Evolutionary conservation across 306 rosid species (phyloP).

Genomic region (Rosa lucieae): DNA sequence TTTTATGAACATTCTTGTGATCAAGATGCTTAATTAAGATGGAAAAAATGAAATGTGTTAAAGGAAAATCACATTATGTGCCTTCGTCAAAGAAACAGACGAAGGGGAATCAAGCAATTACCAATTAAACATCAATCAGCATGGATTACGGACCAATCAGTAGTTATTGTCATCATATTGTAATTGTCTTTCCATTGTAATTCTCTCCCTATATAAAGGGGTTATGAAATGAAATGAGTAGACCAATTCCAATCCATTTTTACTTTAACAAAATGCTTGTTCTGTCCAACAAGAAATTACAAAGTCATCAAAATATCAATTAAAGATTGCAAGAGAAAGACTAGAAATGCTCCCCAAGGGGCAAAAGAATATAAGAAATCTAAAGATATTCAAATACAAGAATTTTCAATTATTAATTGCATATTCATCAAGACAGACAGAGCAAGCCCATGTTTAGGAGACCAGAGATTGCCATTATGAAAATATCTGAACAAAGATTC

Average conservation of each 20-base stretch:
- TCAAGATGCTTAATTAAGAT: constrained; percentile 35
- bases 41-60: too few species aligned
- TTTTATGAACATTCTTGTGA: constrained; percentile 33
- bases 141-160: too few species aligned
- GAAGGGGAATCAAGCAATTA: too few species aligned
- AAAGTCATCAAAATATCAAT: constrained; percentile 10
- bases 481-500: constrained; percentile 69
- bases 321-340: background rate
- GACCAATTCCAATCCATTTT: too few species aligned
- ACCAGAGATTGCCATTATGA: constrained; percentile 60
- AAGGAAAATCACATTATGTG: too few species aligned
- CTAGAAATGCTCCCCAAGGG: constrained; percentile 5
- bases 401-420: constrained; percentile 59
- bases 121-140: too few species aligned
- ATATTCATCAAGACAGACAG: constrained; percentile 55
- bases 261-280: constrained; percentile 31
- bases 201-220: too few species aligned
- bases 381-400: constrained; percentile 43
- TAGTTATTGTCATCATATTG: too few species aligned
- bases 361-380: constrained; percentile 6
- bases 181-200: too few species aligned
- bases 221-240: too few species aligned
- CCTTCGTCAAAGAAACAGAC: too few species aligned
- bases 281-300: constrained; percentile 18
- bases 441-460: constrained; percentile 62